Base-by-base conservation (phyloP, 192 early-diverging fungal genomes). In the Borealophlyctis nickersoniae region DNA sequence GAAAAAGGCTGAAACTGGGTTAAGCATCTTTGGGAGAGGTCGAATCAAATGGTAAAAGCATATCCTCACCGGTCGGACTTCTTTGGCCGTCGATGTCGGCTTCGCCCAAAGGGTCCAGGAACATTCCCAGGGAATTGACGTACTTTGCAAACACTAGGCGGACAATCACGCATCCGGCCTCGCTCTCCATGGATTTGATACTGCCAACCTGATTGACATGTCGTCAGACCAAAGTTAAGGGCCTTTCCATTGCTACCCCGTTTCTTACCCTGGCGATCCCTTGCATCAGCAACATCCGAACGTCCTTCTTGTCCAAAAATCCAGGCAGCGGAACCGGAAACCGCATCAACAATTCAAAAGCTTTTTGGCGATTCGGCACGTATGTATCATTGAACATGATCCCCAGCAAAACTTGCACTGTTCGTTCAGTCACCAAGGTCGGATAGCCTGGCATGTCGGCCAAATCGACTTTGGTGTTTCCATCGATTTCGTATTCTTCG, bases 91-190 rank as follows among this genome's bases (percentile, higher is more conserved):
- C n/a, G 9, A 7, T 45, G 39, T 19, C 19, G 39, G 39, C 39
- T 45, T 45, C 39, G 7, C 39, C 39, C 39, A 19, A 13, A 7
- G 39, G 39, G 39, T 45, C 39, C 39, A 45, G 39, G 19, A 45
- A 19, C 39, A 45, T 45, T 13, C 39, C 19, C 39, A 7, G 9
- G 19, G 7, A 66, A 11, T 80, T 58, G 4, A 91, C 87, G 73
- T 90, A 93, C 60, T 90, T 91, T 32, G 78, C 75, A 76, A 92
- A 93, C 24, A 93, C 66, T 69, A 89, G 78, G 23, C 89, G 81
- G 35, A 93, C 75, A 13, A 92, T 72, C 66, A 88, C 80, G n/a
- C 90, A 89, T 31, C 91, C 93, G 63, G 86, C 85, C 52, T 91
- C 90, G 68, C 91, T 89, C 69, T 95, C 89, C 19, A 85, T 83